Evolutionary conservation across 805 yeast genomes (phyloP), one percentile per base, ranked within the genome.

Genomic region (Jamesozyma gamospora): DNA sequence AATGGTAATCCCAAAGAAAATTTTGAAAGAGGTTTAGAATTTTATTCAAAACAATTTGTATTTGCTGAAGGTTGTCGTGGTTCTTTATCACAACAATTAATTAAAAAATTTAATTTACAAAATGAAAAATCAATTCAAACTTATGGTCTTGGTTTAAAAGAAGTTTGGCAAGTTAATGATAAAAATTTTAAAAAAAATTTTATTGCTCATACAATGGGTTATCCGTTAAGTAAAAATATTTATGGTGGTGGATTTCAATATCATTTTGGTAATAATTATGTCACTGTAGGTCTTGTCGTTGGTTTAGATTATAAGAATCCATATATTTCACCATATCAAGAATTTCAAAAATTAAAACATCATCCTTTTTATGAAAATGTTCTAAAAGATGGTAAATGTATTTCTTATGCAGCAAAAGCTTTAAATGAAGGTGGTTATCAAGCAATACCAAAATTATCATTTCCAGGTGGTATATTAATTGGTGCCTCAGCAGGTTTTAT

Each of bases 51-150:
- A 51, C 69, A 80, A 43, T 88, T 96, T 0, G 82, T 92, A 14
- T 70, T 92, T 26, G 95, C 95, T 4, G 98, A 92, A 64, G 98
- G 98, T n/a, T 92, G 98, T 58, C 97, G 88, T 62, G 98, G 98
- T 0, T 87, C 96, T 1, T 66, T 92, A 39, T 70, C 88, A 11
- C 90, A 92, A 58, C 74, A 82, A 55, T 79, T 76, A 0, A 80
- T 90, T 39, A 65, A 71, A 39, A 75, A 79, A 51, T 90, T 64
- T 62, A 69, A 78, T 32, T 65, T 92, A 44, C 74, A 96, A 42
- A 69, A 71, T 36, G 72, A 71, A 38, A 70, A 74, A 37, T 40
- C 42, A 16, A 79, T 79, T 15, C 98, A 92, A 65, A 87, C 97
- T 0, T 92, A 92, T 62, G 99, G 98, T 11, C 61, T 92, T 18